Evolutionary conservation across 2,329 filamentous ascomycete species (phyloP).

Genomic region (Arthrobotrys musiformis): DNA sequence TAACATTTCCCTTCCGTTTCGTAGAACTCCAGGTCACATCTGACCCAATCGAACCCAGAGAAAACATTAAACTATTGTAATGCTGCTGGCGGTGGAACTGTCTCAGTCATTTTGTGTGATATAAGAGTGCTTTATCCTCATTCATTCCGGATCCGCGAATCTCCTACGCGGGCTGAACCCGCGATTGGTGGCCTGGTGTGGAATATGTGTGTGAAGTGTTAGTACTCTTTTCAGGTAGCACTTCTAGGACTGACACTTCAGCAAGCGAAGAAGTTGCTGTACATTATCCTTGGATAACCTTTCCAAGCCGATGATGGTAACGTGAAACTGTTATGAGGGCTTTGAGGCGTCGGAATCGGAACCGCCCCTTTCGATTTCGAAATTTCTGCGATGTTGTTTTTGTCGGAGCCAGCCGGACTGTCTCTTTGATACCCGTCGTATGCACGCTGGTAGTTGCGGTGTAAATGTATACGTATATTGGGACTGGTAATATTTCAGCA

Average conservation of each 20-base stretch:
- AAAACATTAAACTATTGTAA: not conserved
- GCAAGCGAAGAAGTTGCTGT: not conserved
- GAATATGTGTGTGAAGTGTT: not conserved
- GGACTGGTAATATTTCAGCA: not conserved
- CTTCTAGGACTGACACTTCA: slow-evolving; percentile 15
- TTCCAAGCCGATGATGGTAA: not conserved
- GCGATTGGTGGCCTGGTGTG: slow-evolving; percentile 2
- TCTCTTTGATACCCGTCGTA: not conserved
- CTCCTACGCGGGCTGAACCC: not conserved
- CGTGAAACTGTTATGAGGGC: not conserved
- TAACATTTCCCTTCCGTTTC: not conserved
- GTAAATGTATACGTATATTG: not conserved
- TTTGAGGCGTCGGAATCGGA: not conserved
- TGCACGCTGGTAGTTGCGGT: not conserved
- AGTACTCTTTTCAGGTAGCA: not conserved
- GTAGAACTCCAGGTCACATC: not conserved
- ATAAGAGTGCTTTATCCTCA: not conserved
- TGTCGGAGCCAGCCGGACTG: not conserved
- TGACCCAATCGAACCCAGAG: not conserved
- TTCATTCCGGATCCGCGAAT: not conserved
- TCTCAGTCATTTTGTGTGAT: slow-evolving; percentile 5
- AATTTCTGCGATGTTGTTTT: not conserved
- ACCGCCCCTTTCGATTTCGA: not conserved
- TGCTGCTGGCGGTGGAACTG: slow-evolving; percentile 4
- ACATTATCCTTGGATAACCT: not conserved